Evolutionary conservation across 176 grass and related monocot species (phyloP).

Genomic region (Hsuehochloa calcarea): DNA sequence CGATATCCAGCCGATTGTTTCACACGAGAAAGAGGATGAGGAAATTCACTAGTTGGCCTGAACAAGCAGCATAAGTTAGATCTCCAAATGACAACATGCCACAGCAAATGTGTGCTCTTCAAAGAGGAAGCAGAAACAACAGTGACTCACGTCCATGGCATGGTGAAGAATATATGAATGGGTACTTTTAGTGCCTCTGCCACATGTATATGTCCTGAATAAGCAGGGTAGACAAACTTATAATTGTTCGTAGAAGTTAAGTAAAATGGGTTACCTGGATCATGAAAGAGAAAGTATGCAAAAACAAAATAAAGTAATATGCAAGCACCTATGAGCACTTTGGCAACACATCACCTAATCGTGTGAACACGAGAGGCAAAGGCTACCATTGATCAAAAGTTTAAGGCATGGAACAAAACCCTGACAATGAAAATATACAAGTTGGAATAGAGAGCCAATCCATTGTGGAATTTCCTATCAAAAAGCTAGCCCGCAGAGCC

Average conservation of each 20-base stretch:
- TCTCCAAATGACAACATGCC: conserved; percentile 17
- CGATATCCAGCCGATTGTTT: conserved; percentile 82
- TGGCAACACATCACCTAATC: background rate
- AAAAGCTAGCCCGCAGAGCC: background rate
- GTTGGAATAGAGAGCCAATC: background rate
- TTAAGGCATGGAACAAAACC: background rate
- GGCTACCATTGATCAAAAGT: background rate
- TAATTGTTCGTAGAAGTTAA: conserved; percentile 11
- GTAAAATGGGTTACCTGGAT: background rate
- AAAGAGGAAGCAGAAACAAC: conserved; percentile 26
- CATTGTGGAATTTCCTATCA: background rate
- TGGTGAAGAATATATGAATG: conserved; percentile 99
- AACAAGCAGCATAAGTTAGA: conserved; percentile 47
- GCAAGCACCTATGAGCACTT: background rate
- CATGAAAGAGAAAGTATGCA: conserved; percentile 5
- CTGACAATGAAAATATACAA: background rate
- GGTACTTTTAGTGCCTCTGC: conserved; percentile 86
- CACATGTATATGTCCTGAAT: conserved; percentile 89
- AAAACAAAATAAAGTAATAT: background rate
- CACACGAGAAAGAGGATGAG: conserved; percentile 95
- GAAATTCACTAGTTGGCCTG: conserved; percentile 97
- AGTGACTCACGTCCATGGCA: conserved; percentile 97
- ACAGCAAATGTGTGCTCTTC: conserved; percentile 10
- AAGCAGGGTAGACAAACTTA: conserved; percentile 32
- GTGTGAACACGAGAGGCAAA: background rate